Evolutionary conservation across 768 basidiomycete genomes (phyloP).

Genomic region (Mycena pura): DNA sequence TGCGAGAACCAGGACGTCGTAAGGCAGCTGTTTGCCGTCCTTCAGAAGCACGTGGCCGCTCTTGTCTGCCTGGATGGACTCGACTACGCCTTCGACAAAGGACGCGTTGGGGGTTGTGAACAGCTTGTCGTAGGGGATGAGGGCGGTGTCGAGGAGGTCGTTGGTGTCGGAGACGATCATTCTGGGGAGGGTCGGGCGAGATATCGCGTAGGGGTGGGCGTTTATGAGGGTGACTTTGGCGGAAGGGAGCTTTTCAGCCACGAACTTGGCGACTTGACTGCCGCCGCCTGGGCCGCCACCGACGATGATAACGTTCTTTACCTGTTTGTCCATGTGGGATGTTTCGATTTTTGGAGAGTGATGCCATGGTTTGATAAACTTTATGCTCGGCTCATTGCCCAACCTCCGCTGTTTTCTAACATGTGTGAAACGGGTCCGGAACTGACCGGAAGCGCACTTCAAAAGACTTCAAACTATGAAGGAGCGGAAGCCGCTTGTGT

Average conservation of each 20-base stretch:
- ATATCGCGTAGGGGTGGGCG: slow-evolving; percentile 54
- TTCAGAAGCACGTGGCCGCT: slow-evolving; percentile 56
- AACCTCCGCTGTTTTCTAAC: too few species aligned
- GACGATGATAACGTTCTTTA: not conserved
- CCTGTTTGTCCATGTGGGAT: not conserved
- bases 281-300: not conserved
- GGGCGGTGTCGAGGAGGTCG: slow-evolving; percentile 48
- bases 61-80: slow-evolving; percentile 39
- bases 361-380: too few species aligned
- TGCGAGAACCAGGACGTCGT: slow-evolving; percentile 63
- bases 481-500: too few species aligned
- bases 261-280: not conserved
- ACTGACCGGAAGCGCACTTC: too few species aligned
- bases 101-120: slow-evolving; percentile 54
- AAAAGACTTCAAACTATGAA: too few species aligned
- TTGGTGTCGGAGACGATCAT: slow-evolving; percentile 50
- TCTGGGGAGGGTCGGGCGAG: slow-evolving; percentile 60
- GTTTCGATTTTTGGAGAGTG: too few species aligned
- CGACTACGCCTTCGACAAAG: slow-evolving; percentile 47
- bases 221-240: slow-evolving; percentile 60
- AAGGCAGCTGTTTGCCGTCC: slow-evolving; percentile 56
- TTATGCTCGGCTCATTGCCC: too few species aligned
- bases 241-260: not conserved
- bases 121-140: slow-evolving; percentile 60
- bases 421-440: too few species aligned